Evolutionary conservation across 495 filamentous ascomycete species (phyloP), one percentile per base, ranked within the genome.

Genomic region (Letharia lupina): DNA sequence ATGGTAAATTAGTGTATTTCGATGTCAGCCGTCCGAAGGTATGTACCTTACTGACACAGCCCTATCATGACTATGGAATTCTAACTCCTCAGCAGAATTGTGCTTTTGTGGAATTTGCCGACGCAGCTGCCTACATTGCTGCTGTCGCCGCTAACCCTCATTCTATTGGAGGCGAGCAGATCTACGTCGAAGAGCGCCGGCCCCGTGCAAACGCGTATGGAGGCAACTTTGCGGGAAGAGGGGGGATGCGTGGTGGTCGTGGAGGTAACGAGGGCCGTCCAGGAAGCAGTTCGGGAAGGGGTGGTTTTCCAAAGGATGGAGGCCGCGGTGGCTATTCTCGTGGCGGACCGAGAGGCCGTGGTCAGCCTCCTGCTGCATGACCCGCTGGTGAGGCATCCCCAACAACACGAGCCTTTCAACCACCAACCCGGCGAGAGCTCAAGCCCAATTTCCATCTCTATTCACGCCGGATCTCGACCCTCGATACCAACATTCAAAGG

Each of bases 1-100:
- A 86, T 74, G 95, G 93, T 66, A 87, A 90, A 76, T 73, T 98
- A 50, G 83, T 83, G 62, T 91, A 92, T 75, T 90, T 95, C 68
- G 95, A 98, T 71, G 87, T 98, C 75, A 93, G 85, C 77, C 90
- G 91, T 62, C 76, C 77, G 62, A 98, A 95, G 91, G 93, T 96
- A 83, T 70, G 84, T 70, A 50, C 54, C 23, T 28, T 28, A 28
- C 23, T 59, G 60, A 40, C 31, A 39, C 58, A 59, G 28, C 31
- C 33, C 35, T 23, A 18, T n/a, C 0, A 39, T 40, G 13, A 16
- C 37, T 20, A 11, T 10, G 2, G 20, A 40, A 64, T 20, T 31
- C 52, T 63, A 45, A 64, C 61, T 10, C 47, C 9, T 56, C 23
- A 13, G 48, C 70, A 97, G 95, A 97, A 92, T 80, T 96, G 91